Evolutionary conservation across 2,329 filamentous ascomycete species (phyloP).

Genomic region (Fusarium nelsonii): DNA sequence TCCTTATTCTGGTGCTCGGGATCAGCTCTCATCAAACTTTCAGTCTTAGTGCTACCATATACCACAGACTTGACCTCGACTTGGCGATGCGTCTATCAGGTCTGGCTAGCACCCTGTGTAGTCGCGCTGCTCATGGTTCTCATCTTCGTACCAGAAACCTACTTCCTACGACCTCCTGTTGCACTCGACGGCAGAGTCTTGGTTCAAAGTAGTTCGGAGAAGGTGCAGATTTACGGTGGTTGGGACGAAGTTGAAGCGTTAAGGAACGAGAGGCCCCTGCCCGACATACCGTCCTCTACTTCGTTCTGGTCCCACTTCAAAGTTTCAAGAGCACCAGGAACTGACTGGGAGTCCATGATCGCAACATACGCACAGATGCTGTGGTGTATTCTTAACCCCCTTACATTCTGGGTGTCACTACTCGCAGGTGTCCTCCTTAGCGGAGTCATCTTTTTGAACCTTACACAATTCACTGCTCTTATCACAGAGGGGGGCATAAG

Average conservation of each 20-base stretch:
- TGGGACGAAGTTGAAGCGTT: slow-evolving; percentile 22
- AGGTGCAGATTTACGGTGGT: slow-evolving; percentile 18
- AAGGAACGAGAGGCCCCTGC: slow-evolving; percentile 10
- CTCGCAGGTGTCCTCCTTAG: slow-evolving; percentile 32
- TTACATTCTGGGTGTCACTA: slow-evolving; percentile 39
- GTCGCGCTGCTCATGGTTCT: slow-evolving; percentile 6
- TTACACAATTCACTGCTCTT: slow-evolving; percentile 16
- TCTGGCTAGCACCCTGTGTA: slow-evolving; percentile 12
- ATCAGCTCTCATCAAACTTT: slow-evolving; percentile 21
- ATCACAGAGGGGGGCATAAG: fast-evolving
- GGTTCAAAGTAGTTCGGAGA: slow-evolving; percentile 22
- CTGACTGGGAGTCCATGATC: slow-evolving; percentile 9
- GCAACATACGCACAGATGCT: slow-evolving; percentile 40
- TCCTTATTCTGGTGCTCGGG: slow-evolving; percentile 30
- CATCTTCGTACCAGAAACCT: slow-evolving; percentile 30
- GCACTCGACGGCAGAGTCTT: slow-evolving; percentile 26
- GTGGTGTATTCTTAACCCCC: slow-evolving; percentile 36
- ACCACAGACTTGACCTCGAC: not conserved
- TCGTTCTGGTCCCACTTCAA: slow-evolving; percentile 12
- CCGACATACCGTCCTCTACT: not conserved
- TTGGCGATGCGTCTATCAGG: slow-evolving; percentile 27
- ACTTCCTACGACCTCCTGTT: slow-evolving; percentile 34
- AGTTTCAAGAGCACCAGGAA: slow-evolving; percentile 17
- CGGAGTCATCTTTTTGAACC: slow-evolving; percentile 22
- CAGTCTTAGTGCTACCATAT: slow-evolving; percentile 5